These are phyloP conservation scores for Aphanomyces astaci DNA, from an alignment of 352 stramenopile species.

Conservation along the genomic window DNA sequence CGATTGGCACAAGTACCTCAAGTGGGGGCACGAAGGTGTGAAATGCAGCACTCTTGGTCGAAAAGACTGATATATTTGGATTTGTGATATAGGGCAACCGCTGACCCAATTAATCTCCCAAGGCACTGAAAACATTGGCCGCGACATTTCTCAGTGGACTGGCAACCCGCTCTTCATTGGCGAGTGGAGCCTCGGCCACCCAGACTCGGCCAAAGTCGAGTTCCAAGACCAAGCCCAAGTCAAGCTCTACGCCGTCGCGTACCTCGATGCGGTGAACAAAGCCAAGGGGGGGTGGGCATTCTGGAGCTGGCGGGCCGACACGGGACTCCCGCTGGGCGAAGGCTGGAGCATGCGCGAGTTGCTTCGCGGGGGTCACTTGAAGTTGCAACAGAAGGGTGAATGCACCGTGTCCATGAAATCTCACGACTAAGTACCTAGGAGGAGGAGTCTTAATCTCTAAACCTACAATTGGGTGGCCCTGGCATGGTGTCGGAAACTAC, in stretches of 20 bases:
- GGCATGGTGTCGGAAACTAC: no score
- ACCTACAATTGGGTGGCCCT: no score
- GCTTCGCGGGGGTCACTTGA: slow-evolving; percentile 30
- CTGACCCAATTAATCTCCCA: slow-evolving; percentile 50
- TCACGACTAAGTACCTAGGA: no score
- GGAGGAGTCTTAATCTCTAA: no score
- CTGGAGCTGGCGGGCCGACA: slow-evolving; percentile 76
- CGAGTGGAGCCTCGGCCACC: slow-evolving; percentile 71
- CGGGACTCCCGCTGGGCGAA: slow-evolving; percentile 38
- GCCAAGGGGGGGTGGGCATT: slow-evolving; percentile 79
- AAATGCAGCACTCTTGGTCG: no score
- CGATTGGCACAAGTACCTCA: slow-evolving; percentile 53
- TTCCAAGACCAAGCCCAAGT: slow-evolving; percentile 49
- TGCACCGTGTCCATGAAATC: no score
- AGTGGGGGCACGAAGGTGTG: slow-evolving; percentile 51
- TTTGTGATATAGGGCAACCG: slow-evolving; percentile 26
- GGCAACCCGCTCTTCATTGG: slow-evolving; percentile 75
- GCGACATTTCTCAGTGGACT: slow-evolving; percentile 42
- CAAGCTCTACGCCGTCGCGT: slow-evolving; percentile 44
- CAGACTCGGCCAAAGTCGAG: slow-evolving; percentile 30
- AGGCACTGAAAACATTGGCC: slow-evolving; percentile 44
- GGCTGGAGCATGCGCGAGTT: slow-evolving; percentile 76
- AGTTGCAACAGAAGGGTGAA: background rate
- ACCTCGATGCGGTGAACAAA: slow-evolving; percentile 46
- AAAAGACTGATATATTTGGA: no score